These are phyloP conservation scores for Massarina eburnea DNA, from an alignment of 2,329 filamentous ascomycete species.

Conservation along the genomic window DNA sequence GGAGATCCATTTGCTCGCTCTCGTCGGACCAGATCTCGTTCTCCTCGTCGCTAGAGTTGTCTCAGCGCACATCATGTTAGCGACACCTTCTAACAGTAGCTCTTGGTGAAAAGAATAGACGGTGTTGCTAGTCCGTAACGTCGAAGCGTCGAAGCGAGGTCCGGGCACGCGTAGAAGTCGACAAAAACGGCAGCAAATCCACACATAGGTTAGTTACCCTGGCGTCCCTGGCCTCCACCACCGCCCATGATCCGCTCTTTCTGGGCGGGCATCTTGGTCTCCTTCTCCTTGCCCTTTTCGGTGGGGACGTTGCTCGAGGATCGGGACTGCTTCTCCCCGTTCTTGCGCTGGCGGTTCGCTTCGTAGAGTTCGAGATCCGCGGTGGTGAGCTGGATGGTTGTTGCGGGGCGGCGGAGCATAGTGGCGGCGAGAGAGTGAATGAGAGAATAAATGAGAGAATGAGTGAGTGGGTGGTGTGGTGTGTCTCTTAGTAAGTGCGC, in stretches of 20 bases:
- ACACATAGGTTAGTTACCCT: not conserved
- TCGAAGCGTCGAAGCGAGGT: too few relatives aligned
- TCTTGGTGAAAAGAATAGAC: not conserved
- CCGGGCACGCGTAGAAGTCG: too few relatives aligned
- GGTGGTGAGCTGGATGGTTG: constrained; percentile 66
- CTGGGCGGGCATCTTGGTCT: constrained; percentile 16
- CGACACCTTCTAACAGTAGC: not conserved
- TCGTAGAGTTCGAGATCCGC: constrained; percentile 73
- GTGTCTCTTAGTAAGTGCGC: too few relatives aligned
- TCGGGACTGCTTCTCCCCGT: constrained; percentile 32
- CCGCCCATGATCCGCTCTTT: constrained; percentile 38
- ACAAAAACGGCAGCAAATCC: not conserved
- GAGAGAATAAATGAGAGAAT: not conserved
- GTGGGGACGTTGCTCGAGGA: constrained; percentile 11
- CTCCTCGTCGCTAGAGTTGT: not conserved
- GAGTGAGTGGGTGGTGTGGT: not conserved
- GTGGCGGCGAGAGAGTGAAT: constrained; percentile 9
- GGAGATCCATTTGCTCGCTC: not conserved
- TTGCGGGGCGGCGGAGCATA: constrained; percentile 70
- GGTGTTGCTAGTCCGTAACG: not conserved
- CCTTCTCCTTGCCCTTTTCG: constrained; percentile 14
- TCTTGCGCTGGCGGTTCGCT: constrained; percentile 54
- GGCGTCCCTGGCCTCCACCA: constrained; percentile 7
- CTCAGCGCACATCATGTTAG: not conserved
- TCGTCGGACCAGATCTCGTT: not conserved